phyloP scores from a whole-genome alignment of 768 basidiomycete species.

The Pisolithus albus region DNA sequence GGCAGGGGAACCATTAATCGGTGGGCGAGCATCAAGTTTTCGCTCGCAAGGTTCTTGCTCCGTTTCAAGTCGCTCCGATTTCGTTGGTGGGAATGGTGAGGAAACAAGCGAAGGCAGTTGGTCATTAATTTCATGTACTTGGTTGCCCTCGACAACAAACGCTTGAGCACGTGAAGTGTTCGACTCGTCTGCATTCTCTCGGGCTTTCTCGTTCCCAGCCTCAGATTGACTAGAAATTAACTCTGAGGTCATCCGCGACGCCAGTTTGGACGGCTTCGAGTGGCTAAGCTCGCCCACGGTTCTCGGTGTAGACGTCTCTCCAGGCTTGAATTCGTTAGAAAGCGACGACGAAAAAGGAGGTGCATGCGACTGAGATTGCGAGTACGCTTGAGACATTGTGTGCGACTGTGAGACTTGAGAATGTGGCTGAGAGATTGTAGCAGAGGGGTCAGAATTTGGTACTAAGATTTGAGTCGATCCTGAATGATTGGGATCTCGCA shows the following conservation, averaged over 20 bases:
- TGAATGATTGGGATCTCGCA: conserved; percentile 21
- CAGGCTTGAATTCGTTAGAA: conserved; percentile 15
- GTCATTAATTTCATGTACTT: not conserved
- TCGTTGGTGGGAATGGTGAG: not conserved
- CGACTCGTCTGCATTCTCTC: not conserved
- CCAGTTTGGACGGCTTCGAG: not conserved
- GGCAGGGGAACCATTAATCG: not conserved
- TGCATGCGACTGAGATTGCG: conserved; percentile 5
- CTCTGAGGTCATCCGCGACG: conserved; percentile 5
- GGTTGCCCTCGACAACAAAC: not conserved
- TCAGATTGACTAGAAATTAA: not conserved
- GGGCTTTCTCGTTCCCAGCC: not conserved
- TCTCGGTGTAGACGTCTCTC: conserved; percentile 15
- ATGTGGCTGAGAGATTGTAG: conserved; percentile 27
- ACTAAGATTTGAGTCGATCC: conserved; percentile 42
- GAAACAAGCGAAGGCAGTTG: not conserved
- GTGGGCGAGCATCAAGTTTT: not conserved
- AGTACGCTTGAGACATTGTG: conserved; percentile 15
- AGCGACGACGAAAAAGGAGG: conserved; percentile 14
- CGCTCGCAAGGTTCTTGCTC: not conserved
- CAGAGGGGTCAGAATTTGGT: conserved; percentile 51
- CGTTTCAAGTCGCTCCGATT: not conserved
- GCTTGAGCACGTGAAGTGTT: not conserved
- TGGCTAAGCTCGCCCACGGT: not conserved
- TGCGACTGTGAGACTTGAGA: conserved; percentile 28